Evolutionary conservation across 2,329 filamentous ascomycete genomes (phyloP).

Genomic region (Fusarium sp.): DNA sequence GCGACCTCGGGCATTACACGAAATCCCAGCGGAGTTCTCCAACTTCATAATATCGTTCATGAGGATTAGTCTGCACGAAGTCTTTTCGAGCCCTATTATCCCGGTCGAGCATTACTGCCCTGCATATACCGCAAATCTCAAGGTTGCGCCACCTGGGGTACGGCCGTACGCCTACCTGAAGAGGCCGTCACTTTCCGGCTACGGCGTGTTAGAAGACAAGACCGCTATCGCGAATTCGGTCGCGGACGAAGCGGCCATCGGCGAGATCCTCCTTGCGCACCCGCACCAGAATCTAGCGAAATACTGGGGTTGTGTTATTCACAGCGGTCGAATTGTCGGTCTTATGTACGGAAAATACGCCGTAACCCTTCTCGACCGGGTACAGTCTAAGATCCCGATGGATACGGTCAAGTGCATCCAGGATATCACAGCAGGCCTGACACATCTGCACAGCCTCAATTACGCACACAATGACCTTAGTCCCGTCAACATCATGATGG

Average conservation of each 20-base stretch:
- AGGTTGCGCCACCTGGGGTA: too few relatives aligned
- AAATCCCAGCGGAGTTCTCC: not conserved
- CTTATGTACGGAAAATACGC: not conserved
- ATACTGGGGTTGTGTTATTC: not conserved
- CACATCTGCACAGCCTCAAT: not conserved
- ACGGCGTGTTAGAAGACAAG: not conserved
- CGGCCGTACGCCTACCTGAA: not conserved
- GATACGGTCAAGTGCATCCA: not conserved
- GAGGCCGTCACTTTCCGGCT: not conserved
- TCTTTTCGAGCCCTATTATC: not conserved
- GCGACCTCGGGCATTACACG: not conserved
- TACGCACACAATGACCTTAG: not conserved
- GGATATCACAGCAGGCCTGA: not conserved
- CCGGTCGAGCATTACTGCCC: not conserved
- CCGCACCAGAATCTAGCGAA: not conserved
- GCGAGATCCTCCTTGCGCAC: not conserved
- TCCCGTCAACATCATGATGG: not conserved
- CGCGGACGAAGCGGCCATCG: not conserved
- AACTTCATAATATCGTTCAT: not conserved
- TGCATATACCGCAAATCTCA: too few relatives aligned
- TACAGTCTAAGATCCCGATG: accelerated
- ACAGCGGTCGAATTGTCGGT: not conserved
- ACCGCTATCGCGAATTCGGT: not conserved
- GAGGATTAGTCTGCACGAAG: too few relatives aligned
- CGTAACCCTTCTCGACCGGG: not conserved